These are phyloP conservation scores for Metschnikowia amazonensis DNA, from an alignment of 805 yeast species.

Conservation along the genomic window DNA sequence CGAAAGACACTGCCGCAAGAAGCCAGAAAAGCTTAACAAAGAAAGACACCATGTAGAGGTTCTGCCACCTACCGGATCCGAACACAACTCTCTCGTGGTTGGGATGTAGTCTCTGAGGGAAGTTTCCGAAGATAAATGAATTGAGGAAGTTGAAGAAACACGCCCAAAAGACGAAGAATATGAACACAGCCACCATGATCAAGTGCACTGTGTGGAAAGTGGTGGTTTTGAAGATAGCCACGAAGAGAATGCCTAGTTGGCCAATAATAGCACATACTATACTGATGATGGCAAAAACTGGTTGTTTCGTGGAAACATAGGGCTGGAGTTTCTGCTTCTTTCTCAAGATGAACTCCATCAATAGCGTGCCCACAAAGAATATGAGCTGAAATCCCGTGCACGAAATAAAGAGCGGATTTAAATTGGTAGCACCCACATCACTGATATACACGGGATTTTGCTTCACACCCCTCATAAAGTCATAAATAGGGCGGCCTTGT, in stretches of 20 bases:
- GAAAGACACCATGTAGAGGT: conserved; percentile 46
- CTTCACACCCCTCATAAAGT: conserved; percentile 41
- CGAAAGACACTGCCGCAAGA: conserved; percentile 59
- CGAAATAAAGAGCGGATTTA: conserved; percentile 79
- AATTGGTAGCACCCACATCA: conserved; percentile 81
- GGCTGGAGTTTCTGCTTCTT: conserved; percentile 54
- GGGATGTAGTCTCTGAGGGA: conserved; percentile 35
- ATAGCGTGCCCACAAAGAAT: conserved; percentile 60
- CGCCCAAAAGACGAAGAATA: conserved; percentile 57
- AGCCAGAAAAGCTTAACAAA: conserved; percentile 63
- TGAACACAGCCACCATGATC: conserved; percentile 69
- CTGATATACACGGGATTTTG: conserved; percentile 69
- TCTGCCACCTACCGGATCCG: conserved; percentile 35
- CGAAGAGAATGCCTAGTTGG: conserved; percentile 69
- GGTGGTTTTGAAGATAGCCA: conserved; percentile 68
- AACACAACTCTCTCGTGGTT: conserved; percentile 38
- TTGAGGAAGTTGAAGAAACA: conserved; percentile 36
- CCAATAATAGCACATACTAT: conserved; percentile 51
- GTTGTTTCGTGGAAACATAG: conserved; percentile 42
- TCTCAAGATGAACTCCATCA: conserved; percentile 62
- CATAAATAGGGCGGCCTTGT: conserved; percentile 73
- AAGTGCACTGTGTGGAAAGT: conserved; percentile 55
- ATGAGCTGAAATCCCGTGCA: conserved; percentile 77
- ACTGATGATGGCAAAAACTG: conserved; percentile 39
- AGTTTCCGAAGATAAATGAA: conserved; percentile 37